Base-by-base conservation (phyloP, 768 basidiomycete species). In the Pleurotus djamor region DNA sequence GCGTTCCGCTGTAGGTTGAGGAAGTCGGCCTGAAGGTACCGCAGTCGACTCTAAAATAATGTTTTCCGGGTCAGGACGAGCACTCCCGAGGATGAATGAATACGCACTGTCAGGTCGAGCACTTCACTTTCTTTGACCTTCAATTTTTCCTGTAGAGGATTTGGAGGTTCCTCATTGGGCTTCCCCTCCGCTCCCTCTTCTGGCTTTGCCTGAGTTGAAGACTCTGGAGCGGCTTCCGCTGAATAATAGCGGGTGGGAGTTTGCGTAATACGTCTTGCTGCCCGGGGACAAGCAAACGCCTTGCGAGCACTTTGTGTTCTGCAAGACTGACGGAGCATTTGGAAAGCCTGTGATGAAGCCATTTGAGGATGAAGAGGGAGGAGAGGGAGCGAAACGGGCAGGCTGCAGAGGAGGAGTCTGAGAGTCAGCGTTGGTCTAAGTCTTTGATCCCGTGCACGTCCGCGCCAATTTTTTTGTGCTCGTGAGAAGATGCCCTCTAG, bases 21-120 rank as follows among this genome's bases (percentile, higher is more conserved):
- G 74, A 94, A 95, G 76, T 99, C 97, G 66, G 97, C 97, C 69
- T 95, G 90, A 59, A 92, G 80, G 71, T 98, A 97, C 49, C 91
- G 88, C 66, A 97, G 80, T 63, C 94, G 92, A 70, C 87, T 82
- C 96, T 97, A 72, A 4, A 6, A 16, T 14, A 59, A 1, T 64
- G 50, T 63, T 59, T 58, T 52, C 54, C 64, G 5, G 48, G 64
- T 60, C 59, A 62, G 65, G 55, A 35, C 57, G 49, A 51, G 52
- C 48, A 32, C 35, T 10, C 38, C 21, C 50, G 56, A 45, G 28
- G 28, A 28, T 32, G 32, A 34, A 16, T 17, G 37, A 45, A 55
- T 38, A 76, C 90, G 65, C 67, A 94, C 93, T 62, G 87, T 92
- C 61, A 94, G 78, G 72, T 94, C 94, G n/a, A 83, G 76, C n/a